A percentile compares a stretch with the other conserved stretches of the same genome.
phyloP scores from a whole-genome alignment of 352 stramenopile species.

The Globisporangium sylvaticum region DNA sequence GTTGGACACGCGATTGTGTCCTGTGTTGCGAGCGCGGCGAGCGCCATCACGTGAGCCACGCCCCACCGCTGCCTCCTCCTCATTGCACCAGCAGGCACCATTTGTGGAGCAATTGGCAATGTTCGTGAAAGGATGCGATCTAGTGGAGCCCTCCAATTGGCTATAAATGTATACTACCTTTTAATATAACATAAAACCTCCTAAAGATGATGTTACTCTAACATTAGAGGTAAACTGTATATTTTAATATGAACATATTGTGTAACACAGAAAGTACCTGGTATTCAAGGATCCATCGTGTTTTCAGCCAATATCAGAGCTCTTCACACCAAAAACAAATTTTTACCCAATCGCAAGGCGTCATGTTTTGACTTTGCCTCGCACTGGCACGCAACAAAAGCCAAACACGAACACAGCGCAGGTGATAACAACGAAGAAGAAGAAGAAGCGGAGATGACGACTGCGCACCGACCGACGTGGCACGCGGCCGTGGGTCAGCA shows the following conservation, averaged over 20 bases:
- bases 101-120: neutral
- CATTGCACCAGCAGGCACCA: neutral
- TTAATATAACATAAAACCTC: neutral
- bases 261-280: neutral
- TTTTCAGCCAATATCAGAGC: neutral
- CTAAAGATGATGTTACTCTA: neutral
- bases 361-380: neutral
- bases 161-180: neutral
- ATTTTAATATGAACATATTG: neutral
- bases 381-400: neutral
- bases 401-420: neutral
- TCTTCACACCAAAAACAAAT: neutral
- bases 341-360: neutral
- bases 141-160: neutral
- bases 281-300: neutral
- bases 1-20: constrained; percentile 28
- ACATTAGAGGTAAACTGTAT: too few species aligned
- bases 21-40: neutral
- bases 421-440: neutral
- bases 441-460: constrained; percentile 54
- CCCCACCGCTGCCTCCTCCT: neutral
- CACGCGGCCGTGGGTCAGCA: constrained; percentile 82
- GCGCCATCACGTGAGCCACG: neutral
- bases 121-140: neutral
- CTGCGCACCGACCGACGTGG: constrained; percentile 82